A percentile compares a stretch with the other conserved stretches of the same genome.
These are phyloP conservation scores for Botrytis fragariae DNA, from an alignment of 2,329 filamentous ascomycete species.

Conservation along the genomic window DNA sequence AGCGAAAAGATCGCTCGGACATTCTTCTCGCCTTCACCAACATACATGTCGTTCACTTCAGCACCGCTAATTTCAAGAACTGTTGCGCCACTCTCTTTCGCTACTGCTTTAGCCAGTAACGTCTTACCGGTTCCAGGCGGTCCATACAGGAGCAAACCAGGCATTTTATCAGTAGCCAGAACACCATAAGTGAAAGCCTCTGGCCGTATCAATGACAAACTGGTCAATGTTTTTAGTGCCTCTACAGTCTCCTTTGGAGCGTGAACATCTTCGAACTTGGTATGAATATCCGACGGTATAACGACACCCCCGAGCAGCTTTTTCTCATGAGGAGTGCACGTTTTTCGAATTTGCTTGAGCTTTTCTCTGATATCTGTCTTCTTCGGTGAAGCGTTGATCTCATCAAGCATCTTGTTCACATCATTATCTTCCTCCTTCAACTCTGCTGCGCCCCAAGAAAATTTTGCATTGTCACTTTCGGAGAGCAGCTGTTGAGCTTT, in stretches of 20 bases:
- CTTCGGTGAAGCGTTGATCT: slow-evolving; percentile 33
- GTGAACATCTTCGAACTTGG: slow-evolving; percentile 85
- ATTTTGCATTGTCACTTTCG: slow-evolving; percentile 49
- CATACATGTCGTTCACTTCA: slow-evolving; percentile 93
- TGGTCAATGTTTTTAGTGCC: slow-evolving; percentile 83
- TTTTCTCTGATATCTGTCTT: slow-evolving; percentile 41
- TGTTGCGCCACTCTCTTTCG: slow-evolving; percentile 65
- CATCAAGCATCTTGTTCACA: slow-evolving; percentile 32
- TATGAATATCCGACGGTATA: slow-evolving; percentile 76
- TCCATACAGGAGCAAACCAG: slow-evolving; percentile 83
- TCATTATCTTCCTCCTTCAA: slow-evolving; percentile 42
- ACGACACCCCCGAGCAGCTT: slow-evolving; percentile 79
- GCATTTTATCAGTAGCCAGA: slow-evolving; percentile 84
- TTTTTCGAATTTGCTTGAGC: slow-evolving; percentile 51
- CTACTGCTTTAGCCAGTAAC: slow-evolving; percentile 65
- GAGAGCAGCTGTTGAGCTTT: slow-evolving; percentile 44
- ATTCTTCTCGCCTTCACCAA: slow-evolving; percentile 95
- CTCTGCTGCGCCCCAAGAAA: slow-evolving; percentile 43
- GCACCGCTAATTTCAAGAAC: slow-evolving; percentile 88
- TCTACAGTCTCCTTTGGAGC: slow-evolving; percentile 79
- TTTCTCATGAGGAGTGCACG: slow-evolving; percentile 75
- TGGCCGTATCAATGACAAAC: slow-evolving; percentile 79
- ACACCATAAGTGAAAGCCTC: slow-evolving; percentile 98
- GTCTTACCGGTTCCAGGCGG: slow-evolving; percentile 80
- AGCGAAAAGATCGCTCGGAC: slow-evolving; percentile 87